A percentile compares a stretch with the other conserved stretches of the same genome.
phyloP scores from a whole-genome alignment of 2,329 filamentous ascomycete species.

The Verticillium klebahnii region DNA sequence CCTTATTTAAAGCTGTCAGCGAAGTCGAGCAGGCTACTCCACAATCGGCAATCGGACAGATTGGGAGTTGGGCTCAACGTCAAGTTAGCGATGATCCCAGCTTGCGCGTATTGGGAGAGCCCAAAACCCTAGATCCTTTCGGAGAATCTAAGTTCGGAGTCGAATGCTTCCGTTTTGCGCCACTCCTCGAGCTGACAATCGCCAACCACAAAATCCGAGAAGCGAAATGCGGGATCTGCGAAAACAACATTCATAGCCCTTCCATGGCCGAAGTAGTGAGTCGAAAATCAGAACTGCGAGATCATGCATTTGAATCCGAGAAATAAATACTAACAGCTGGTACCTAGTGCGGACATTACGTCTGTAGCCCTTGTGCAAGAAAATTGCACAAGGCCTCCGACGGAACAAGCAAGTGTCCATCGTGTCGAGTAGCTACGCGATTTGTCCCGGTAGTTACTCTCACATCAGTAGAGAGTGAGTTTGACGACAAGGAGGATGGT shows the following conservation, averaged over 20 bases:
- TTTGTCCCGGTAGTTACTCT: neutral
- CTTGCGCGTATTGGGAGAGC: neutral
- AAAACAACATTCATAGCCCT: neutral
- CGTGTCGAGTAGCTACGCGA: neutral
- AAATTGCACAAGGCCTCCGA: neutral
- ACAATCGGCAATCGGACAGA: neutral
- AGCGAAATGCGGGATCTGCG: neutral
- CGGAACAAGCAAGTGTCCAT: neutral
- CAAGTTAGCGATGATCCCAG: neutral
- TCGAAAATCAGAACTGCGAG: neutral
- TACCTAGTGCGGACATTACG: constrained; percentile 26
- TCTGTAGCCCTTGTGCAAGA: constrained; percentile 20
- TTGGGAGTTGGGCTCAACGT: constrained; percentile 1
- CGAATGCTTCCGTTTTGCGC: constrained; percentile 9
- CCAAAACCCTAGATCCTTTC: neutral
- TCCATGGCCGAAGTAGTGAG: neutral
- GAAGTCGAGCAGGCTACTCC: neutral
- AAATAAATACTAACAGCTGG: neutral
- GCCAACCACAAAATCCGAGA: constrained; percentile 8
- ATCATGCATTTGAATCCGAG: neutral
- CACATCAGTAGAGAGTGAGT: neutral
- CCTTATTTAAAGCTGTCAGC: neutral
- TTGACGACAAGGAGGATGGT: neutral
- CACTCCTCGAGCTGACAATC: constrained; percentile 7
- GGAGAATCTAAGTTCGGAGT: constrained; percentile 14